A percentile compares a stretch with the other conserved stretches of the same genome.
Evolutionary conservation across 768 basidiomycete species (phyloP).

Genomic region (Kwoniella newhampshirensis): DNA sequence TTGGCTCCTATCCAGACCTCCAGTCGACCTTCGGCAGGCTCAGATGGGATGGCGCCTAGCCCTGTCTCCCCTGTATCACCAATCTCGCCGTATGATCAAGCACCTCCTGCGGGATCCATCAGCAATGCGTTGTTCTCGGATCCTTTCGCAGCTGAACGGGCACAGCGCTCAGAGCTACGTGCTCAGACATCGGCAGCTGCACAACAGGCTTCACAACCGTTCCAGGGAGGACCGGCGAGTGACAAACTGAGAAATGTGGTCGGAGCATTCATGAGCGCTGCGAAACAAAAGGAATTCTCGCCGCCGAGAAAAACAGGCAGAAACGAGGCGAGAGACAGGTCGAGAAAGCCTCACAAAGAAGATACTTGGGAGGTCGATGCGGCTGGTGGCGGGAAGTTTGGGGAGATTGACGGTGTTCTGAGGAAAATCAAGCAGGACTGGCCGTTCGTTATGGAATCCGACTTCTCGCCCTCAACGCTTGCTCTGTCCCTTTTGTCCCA

Average conservation of each 20-base stretch:
- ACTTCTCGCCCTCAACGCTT: slow-evolving; percentile 88
- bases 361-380: slow-evolving; percentile 32
- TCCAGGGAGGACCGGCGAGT: slow-evolving; percentile 20
- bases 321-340: slow-evolving; percentile 23
- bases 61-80: slow-evolving; percentile 31
- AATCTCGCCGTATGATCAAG: slow-evolving; percentile 10
- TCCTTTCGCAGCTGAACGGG: slow-evolving; percentile 46
- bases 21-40: slow-evolving; percentile 25
- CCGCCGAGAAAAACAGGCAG: slow-evolving; percentile 23
- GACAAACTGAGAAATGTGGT: slow-evolving; percentile 48
- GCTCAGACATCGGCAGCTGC: slow-evolving; percentile 32
- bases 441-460: slow-evolving; percentile 66
- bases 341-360: slow-evolving; percentile 9
- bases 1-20: slow-evolving; percentile 25
- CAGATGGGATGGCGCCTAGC: slow-evolving; percentile 15
- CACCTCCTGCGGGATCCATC: neutral
- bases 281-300: slow-evolving; percentile 15
- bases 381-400: slow-evolving; percentile 57
- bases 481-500: slow-evolving; percentile 73
- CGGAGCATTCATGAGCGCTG: slow-evolving; percentile 45
- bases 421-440: slow-evolving; percentile 85
- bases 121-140: slow-evolving; percentile 32
- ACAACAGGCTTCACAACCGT: slow-evolving; percentile 23
- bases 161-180: slow-evolving; percentile 37
- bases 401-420: slow-evolving; percentile 85